Conservation (phyloP, 1,284 basidiomycete genomes). For the Papiliotrema flavescens region DNA sequence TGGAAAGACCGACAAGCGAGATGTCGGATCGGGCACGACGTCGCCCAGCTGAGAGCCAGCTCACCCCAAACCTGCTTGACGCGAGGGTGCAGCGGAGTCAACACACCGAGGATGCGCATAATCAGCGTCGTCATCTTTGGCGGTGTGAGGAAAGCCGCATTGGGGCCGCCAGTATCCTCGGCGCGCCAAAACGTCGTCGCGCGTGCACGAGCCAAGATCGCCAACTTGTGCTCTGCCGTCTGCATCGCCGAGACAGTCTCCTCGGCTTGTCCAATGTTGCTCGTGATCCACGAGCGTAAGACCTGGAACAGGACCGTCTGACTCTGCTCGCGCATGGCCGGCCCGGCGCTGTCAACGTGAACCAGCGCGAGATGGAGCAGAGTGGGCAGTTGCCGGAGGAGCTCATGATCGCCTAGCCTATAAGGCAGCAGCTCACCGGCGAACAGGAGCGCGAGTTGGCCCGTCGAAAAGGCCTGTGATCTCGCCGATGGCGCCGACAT, state of each 20-base stretch:
- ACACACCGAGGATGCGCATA: slow-evolving; percentile 62
- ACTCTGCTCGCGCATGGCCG: slow-evolving; percentile 66
- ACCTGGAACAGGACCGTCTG: slow-evolving; percentile 74
- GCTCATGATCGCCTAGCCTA: slow-evolving; percentile 62
- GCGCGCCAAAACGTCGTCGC: slow-evolving; percentile 65
- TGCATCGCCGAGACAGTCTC: slow-evolving; percentile 29
- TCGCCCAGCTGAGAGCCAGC: slow-evolving; percentile 78
- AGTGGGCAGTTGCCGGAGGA: slow-evolving; percentile 64
- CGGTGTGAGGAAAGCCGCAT: slow-evolving; percentile 40
- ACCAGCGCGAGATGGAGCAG: slow-evolving; percentile 78
- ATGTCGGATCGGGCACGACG: slow-evolving; percentile 77
- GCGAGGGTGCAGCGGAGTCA: slow-evolving; percentile 65
- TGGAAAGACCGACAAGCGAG: slow-evolving; percentile 87
- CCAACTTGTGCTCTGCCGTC: slow-evolving; percentile 56
- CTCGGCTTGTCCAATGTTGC: slow-evolving; percentile 15
- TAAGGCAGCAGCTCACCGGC: slow-evolving; percentile 77
- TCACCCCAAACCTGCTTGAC: slow-evolving; percentile 76
- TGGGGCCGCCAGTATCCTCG: slow-evolving; percentile 54
- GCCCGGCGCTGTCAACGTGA: slow-evolving; percentile 73
- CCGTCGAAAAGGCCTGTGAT: slow-evolving; percentile 59
- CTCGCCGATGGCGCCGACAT: slow-evolving; percentile 29
- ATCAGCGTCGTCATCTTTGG: slow-evolving; percentile 72
- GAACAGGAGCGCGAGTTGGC: slow-evolving; percentile 84
- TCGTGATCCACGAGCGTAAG: slow-evolving; percentile 68
- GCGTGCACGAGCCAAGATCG: slow-evolving; percentile 50